Conservation (phyloP, 192 early-diverging fungal genomes). For the Backusella psychrophila region DNA sequence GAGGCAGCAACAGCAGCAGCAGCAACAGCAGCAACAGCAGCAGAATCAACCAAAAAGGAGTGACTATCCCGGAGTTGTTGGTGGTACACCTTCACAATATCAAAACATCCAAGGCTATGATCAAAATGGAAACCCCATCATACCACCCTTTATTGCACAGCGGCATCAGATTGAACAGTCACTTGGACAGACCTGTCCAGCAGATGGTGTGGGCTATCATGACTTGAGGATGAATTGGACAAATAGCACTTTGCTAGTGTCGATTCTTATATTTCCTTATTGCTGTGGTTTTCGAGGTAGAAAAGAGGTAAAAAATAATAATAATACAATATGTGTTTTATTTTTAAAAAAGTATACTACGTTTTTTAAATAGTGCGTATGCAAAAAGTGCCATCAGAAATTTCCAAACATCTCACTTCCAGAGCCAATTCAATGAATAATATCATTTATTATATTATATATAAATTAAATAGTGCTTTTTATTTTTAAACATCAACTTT, state of each 20-base stretch:
- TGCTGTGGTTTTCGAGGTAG: slow-evolving; percentile 30
- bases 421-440: background rate
- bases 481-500: background rate
- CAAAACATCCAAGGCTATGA: slow-evolving; percentile 13
- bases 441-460: background rate
- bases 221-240: slow-evolving; percentile 33
- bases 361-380: slow-evolving; percentile 13
- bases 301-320: slow-evolving; percentile 23
- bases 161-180: slow-evolving; percentile 27
- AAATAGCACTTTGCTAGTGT: slow-evolving; percentile 15
- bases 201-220: slow-evolving; percentile 13
- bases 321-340: background rate
- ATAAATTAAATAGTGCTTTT: no score
- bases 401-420: slow-evolving; percentile 26
- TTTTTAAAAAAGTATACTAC: background rate
- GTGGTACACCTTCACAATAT: background rate
- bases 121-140: slow-evolving; percentile 9
- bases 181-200: slow-evolving; percentile 18
- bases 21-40: background rate
- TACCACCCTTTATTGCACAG: slow-evolving; percentile 21
- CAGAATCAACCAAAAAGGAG: background rate
- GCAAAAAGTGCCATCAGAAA: slow-evolving; percentile 26
- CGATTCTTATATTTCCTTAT: slow-evolving; percentile 27
- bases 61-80: slow-evolving; percentile 14
- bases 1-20: background rate